These are phyloP conservation scores for Fonsecaea pugnacius DNA, from an alignment of 2,329 filamentous ascomycete species.

Conservation along the genomic window DNA sequence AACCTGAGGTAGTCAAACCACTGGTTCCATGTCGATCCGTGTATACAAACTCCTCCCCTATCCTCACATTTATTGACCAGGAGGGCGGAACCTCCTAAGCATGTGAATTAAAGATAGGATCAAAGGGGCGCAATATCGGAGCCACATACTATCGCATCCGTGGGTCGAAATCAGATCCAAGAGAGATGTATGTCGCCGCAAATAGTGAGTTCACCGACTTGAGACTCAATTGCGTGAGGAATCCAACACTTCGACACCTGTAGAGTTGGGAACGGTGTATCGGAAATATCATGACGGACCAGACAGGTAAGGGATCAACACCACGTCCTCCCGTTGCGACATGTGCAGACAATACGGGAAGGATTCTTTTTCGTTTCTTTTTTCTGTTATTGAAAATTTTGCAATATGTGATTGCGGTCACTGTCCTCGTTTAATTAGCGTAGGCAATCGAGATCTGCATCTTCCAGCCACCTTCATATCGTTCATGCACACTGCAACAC, in stretches of 20 bases:
- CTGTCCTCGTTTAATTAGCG: not conserved
- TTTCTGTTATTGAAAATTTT: conserved; percentile 10
- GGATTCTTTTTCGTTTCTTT: not conserved
- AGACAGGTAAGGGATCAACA: conserved; percentile 15
- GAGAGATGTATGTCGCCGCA: not conserved
- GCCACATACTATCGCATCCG: not conserved
- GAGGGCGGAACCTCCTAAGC: no score
- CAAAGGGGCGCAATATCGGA: not conserved
- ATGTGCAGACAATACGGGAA: not conserved
- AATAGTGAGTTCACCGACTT: conserved; percentile 1
- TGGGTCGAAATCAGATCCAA: not conserved
- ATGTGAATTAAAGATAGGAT: not conserved
- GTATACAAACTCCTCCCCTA: not conserved
- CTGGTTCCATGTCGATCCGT: not conserved
- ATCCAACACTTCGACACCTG: not conserved
- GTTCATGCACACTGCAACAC: conserved; percentile 12
- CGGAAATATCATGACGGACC: not conserved
- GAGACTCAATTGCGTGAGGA: not conserved
- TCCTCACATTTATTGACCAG: no score
- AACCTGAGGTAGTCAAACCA: not conserved
- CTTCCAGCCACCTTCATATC: conserved; percentile 13
- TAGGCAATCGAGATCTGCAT: not conserved
- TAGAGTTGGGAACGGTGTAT: not conserved
- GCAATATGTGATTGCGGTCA: conserved; percentile 18
- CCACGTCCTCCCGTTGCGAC: conserved; percentile 3